Base-by-base conservation (phyloP, 2,329 filamentous ascomycete genomes). In the Colletotrichum costaricense region DNA sequence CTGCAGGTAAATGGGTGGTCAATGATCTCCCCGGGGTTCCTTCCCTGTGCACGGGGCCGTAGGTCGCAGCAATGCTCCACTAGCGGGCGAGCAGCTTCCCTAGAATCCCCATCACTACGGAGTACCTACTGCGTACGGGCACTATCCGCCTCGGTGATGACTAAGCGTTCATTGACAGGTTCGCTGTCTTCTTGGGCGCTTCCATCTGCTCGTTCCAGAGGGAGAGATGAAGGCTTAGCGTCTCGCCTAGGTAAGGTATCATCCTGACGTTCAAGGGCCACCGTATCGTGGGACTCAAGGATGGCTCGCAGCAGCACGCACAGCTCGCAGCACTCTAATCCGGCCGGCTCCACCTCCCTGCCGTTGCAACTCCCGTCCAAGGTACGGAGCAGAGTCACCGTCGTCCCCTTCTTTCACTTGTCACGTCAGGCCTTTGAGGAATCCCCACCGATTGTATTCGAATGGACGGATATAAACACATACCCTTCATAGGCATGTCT, bases 331-430 rank as follows among this genome's bases (percentile, higher is more conserved):
- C 35, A 62, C 57, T 67, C 38, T 67, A 42, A 42, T 58, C 54
- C 46, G 56, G 60, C 70, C 46, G 56, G 66, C 70, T 69, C 70
- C 66, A 73, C 70, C 66, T 49, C 42, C 42, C 16, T 60, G 67
- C 59, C 69, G 65, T 72, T 58, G 67, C 52, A 33, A 24, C 62
- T 65, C 14, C 33, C n/a, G 62, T 14, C 22, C 4, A 5, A 19
- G 16, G 33, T 35, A 35, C 33, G 33, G 33, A 35, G 33, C 11
- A 35, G 33, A 35, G 33, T 35, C 33, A 35, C 33, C 33, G 33
- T 33, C 33, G 33, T 33, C 38, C 5, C 38, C 14, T 42, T 42
- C 38, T 42, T 42, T 42, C 38, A 42, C 38, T 3, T 72, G 52
- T 60, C 52, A 33, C n/a, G 52, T 65, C 7, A 8, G 8, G 38